These are phyloP conservation scores for Corynascus novoguineensis DNA, from an alignment of 495 filamentous ascomycete genomes.

Conservation along the genomic window DNA sequence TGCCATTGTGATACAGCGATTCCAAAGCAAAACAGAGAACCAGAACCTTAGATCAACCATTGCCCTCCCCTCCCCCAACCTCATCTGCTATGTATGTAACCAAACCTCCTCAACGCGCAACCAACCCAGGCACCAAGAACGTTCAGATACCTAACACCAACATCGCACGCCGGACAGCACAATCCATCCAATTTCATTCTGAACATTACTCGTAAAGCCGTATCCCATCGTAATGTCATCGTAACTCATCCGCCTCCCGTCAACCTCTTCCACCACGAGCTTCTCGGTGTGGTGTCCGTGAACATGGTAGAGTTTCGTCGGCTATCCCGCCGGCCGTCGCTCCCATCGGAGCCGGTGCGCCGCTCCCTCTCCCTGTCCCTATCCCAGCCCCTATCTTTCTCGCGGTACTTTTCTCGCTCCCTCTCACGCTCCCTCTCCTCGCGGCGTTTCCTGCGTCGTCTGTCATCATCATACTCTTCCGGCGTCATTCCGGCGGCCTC, in stretches of 20 bases:
- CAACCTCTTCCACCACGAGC: conserved; percentile 51
- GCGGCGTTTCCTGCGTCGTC: conserved; percentile 40
- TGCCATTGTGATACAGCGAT: conserved; percentile 5
- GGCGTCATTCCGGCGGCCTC: conserved; percentile 29
- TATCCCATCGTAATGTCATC: conserved; percentile 4
- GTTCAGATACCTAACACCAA: background rate
- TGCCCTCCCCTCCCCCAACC: no score
- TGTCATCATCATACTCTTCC: conserved; percentile 39
- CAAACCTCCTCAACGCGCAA: background rate
- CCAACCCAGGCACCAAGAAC: background rate
- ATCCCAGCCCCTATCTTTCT: conserved; percentile 14
- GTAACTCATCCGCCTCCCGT: conserved; percentile 18
- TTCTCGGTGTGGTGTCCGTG: conserved; percentile 43
- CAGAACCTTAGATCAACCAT: no score
- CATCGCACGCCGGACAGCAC: background rate
- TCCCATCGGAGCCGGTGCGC: conserved; percentile 40
- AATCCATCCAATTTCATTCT: background rate
- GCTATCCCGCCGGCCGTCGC: conserved; percentile 37
- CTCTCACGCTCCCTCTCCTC: conserved; percentile 36
- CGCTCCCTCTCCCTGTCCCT: conserved; percentile 21
- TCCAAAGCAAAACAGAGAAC: background rate
- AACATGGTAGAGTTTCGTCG: conserved; percentile 33
- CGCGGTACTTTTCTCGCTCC: conserved; percentile 15
- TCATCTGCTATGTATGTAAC: conserved; percentile 1
- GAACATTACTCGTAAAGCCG: background rate